These are phyloP conservation scores for Aphanomyces cochlioides DNA, from an alignment of 352 stramenopile species.

Conservation along the genomic window DNA sequence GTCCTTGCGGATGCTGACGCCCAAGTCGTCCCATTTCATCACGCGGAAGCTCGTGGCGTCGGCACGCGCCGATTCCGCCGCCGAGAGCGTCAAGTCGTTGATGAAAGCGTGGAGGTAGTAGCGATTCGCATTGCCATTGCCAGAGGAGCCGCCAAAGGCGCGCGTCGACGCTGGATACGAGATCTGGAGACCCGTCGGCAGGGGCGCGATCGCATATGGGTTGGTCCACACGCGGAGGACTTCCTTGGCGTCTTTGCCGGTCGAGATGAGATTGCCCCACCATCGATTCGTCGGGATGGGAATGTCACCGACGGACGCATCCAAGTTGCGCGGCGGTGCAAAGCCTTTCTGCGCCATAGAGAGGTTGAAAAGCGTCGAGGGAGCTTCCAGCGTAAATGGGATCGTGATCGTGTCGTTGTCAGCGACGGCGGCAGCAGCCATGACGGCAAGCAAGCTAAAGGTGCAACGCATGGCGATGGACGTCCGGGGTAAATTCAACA, in stretches of 20 bases:
- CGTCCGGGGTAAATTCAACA: no score
- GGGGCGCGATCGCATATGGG: constrained; percentile 46
- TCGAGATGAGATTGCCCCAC: constrained; percentile 27
- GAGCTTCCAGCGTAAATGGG: not conserved
- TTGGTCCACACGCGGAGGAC: constrained; percentile 50
- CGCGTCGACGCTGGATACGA: constrained; percentile 56
- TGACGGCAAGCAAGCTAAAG: not conserved
- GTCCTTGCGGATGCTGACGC: constrained; percentile 46
- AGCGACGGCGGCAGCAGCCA: not conserved
- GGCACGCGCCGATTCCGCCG: constrained; percentile 43
- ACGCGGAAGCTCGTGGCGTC: constrained; percentile 47
- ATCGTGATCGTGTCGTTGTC: not conserved
- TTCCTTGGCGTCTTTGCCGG: constrained; percentile 32
- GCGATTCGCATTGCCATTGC: constrained; percentile 37
- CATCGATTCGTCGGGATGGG: constrained; percentile 30
- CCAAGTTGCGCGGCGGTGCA: constrained; percentile 18
- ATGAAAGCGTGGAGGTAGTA: constrained; percentile 35
- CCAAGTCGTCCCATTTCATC: constrained; percentile 59
- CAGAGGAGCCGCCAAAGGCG: constrained; percentile 47
- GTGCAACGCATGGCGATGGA: no score
- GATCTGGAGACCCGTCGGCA: constrained; percentile 48
- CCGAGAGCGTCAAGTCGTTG: constrained; percentile 61
- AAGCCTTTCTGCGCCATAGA: constrained; percentile 8
- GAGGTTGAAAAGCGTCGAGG: constrained; percentile 1
- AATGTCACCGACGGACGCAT: not conserved